phyloP scores from a whole-genome alignment of 805 yeast species.

The Kodamaea laetipori region DNA sequence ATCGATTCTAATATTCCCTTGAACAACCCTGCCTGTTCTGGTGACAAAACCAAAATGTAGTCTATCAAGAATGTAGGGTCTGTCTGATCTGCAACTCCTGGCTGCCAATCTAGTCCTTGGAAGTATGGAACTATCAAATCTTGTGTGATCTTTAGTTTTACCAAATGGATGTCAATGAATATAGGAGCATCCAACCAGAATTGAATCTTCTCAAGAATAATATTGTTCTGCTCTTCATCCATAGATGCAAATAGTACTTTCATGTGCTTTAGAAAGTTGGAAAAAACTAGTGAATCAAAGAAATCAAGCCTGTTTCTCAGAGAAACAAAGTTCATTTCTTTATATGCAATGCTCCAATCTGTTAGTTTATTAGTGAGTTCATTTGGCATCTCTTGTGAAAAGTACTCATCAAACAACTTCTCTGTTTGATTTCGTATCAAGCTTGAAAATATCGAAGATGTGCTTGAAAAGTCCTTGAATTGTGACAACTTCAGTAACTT shows the following conservation, averaged over 20 bases:
- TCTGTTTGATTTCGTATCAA: conserved; percentile 5
- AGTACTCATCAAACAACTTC: conserved; percentile 14
- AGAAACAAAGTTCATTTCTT: background rate
- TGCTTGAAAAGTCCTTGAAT: conserved; percentile 1
- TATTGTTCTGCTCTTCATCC: conserved; percentile 9
- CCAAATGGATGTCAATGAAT: conserved; percentile 16
- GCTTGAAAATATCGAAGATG: conserved; percentile 4
- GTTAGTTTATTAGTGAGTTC: conserved; percentile 13
- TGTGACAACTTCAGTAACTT: background rate
- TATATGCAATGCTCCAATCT: conserved; percentile 16
- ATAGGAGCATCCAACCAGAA: conserved; percentile 21
- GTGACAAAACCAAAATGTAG: conserved; percentile 21
- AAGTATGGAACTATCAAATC: conserved; percentile 25
- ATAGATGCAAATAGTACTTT: background rate
- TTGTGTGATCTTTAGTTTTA: conserved; percentile 17
- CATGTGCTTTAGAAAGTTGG: conserved; percentile 5
- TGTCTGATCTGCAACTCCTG: conserved; percentile 12
- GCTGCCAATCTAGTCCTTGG: conserved; percentile 19
- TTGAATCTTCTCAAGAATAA: conserved; percentile 17
- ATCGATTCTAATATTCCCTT: conserved; percentile 8
- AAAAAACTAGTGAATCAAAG: conserved; percentile 26
- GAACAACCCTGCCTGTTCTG: conserved; percentile 13
- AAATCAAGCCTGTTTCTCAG: conserved; percentile 1
- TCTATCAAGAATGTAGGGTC: conserved; percentile 23
- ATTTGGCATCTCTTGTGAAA: conserved; percentile 8